These are phyloP conservation scores for Cytauxzoon felis DNA, from an alignment of 169 alveolate species.

Conservation along the genomic window DNA sequence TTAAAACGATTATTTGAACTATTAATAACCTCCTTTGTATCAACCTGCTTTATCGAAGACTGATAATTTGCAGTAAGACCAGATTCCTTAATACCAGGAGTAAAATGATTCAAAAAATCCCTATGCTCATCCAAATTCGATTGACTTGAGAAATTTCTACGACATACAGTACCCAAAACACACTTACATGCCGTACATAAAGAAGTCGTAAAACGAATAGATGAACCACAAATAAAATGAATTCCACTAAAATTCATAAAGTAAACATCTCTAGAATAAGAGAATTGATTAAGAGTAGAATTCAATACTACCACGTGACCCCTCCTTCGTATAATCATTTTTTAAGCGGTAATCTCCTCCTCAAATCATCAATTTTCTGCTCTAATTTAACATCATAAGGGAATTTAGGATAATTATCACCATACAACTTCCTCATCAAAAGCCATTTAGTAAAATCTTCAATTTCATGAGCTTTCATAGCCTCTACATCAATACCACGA, in stretches of 20 bases:
- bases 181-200: too few species aligned
- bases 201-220: too few species aligned
- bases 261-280: too few species aligned
- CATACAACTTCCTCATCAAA: constrained; percentile 71
- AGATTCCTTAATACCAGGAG: not conserved
- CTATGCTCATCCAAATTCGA: constrained; percentile 20
- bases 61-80: not conserved
- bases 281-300: too few species aligned
- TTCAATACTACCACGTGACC: too few species aligned
- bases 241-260: too few species aligned
- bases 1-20: constrained; percentile 28
- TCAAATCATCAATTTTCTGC: constrained; percentile 69
- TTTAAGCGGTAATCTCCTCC: constrained; percentile 68
- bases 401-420: constrained; percentile 71
- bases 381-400: constrained; percentile 79
- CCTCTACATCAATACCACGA: constrained; percentile 72
- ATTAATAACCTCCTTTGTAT: not conserved
- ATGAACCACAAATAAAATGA: too few species aligned
- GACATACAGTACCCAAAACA: too few species aligned
- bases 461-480: constrained; percentile 75
- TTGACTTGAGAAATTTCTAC: constrained; percentile 2
- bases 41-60: not conserved
- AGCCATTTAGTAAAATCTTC: constrained; percentile 79
- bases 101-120: constrained; percentile 34
- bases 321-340: constrained; percentile 13